Base-by-base conservation (phyloP, 2,329 filamentous ascomycete genomes). In the Xylariomycetidae sp. region DNA sequence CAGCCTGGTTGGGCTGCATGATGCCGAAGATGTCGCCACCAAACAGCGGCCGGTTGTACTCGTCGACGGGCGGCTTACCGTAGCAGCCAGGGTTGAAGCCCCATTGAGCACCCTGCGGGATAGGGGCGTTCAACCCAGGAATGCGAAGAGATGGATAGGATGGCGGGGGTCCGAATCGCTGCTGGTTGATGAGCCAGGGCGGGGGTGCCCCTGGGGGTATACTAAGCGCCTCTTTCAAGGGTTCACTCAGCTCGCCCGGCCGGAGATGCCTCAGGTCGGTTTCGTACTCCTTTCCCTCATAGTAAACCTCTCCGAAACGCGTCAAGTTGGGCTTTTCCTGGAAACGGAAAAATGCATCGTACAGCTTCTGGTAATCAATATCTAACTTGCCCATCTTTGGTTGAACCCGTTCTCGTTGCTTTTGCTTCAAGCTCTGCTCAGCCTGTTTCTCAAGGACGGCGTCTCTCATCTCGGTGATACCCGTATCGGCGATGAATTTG, bases 221-320 rank as follows among this genome's bases (percentile, higher is more conserved):
- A 50, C 87, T 92, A 1, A 98, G 74, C 5, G 92, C 90, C 54
- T 96, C 90, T 53, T 86, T 90, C 25, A 95, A 72, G 48, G 86
- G 81, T 35, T 96, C 87, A 48, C 82, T 92, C 30, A 96, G 62
- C 49, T 96, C 89, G 22, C 92, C 92, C 1, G 92, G 86, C 44
- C 88, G 80, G 39, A 95, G 76, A 62, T 95, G 85, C 49, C 85
- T 82, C 43, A 94, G 74, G 57, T 96, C 94, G 1, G 92, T 95
- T 62, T 98, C 92, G 54, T 86, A 92, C 58, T 98, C 92, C 60
- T 98, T 98, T 56, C 92, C 92, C 62, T 98, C 92, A 58, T 96
- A 96, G 61, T 98, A 98, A n/a, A 98, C 89, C 60, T 98, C 92
- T 25, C 92, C 92, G 50, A 95, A 98, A 26, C 89, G 77, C 19